A percentile compares a stretch with the other conserved stretches of the same genome.
phyloP scores from a whole-genome alignment of 768 basidiomycete species.

The Hortiboletus flavorubellus region DNA sequence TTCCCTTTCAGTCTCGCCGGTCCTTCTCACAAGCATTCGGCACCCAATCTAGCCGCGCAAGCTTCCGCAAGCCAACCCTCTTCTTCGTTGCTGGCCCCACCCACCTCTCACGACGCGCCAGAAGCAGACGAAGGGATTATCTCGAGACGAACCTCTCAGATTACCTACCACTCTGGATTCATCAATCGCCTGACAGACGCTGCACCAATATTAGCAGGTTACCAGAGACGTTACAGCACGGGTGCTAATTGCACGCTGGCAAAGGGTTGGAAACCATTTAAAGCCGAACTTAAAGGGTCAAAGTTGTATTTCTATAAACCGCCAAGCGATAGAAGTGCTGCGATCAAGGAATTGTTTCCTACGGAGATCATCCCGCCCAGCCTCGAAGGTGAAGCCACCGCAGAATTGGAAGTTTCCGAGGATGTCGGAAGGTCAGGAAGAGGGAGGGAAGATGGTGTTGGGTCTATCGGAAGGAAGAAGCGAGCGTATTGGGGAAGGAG shows the following conservation, averaged over 20 bases:
- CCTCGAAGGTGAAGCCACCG: slow-evolving; percentile 44
- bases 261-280: slow-evolving; percentile 86
- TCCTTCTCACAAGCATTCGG: slow-evolving; percentile 29
- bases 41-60: slow-evolving; percentile 12
- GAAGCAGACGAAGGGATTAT: slow-evolving; percentile 35
- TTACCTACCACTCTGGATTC: slow-evolving; percentile 72
- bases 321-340: slow-evolving; percentile 60
- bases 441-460: slow-evolving; percentile 30
- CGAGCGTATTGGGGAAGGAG: slow-evolving; percentile 75
- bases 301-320: slow-evolving; percentile 88
- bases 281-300: slow-evolving; percentile 77
- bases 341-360: slow-evolving; percentile 74
- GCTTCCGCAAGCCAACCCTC: slow-evolving; percentile 33
- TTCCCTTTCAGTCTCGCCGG: slow-evolving; percentile 31
- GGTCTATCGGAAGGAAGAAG: slow-evolving; percentile 44
- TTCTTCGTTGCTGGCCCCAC: slow-evolving; percentile 50
- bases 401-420: slow-evolving; percentile 27
- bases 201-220: slow-evolving; percentile 37
- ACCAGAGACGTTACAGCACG: slow-evolving; percentile 27
- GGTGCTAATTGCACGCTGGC: slow-evolving; percentile 39
- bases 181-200: slow-evolving; percentile 65
- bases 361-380: slow-evolving; percentile 53
- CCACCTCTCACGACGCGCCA: slow-evolving; percentile 42
- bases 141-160: slow-evolving; percentile 68
- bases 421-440: slow-evolving; percentile 31